These are phyloP conservation scores for Mycosphaerella sp. DNA, from an alignment of 2,329 filamentous ascomycete genomes.

Conservation along the genomic window DNA sequence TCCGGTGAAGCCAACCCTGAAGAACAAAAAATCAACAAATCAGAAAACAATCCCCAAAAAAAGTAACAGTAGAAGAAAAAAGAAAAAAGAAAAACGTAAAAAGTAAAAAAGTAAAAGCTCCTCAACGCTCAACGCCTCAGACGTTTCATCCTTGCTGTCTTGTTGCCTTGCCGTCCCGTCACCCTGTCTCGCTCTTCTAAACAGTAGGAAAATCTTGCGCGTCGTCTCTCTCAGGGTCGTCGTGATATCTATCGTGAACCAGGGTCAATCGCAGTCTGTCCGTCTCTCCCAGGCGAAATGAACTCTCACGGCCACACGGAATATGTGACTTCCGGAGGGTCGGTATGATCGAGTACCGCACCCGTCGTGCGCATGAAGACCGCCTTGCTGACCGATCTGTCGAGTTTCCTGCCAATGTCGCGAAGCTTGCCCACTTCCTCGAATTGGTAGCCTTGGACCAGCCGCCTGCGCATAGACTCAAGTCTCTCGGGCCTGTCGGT, in stretches of 20 bases:
- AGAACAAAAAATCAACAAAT: no score
- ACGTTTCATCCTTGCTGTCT: not conserved
- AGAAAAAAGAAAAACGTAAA: no score
- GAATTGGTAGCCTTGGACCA: conserved; percentile 34
- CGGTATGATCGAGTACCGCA: conserved; percentile 16
- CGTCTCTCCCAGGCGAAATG: no score
- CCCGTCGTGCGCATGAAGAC: conserved; percentile 28
- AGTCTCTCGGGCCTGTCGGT: conserved; percentile 25
- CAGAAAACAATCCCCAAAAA: no score
- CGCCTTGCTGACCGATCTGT: conserved; percentile 22
- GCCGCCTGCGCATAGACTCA: conserved; percentile 34
- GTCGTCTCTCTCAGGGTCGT: not conserved
- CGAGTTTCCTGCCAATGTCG: conserved; percentile 30
- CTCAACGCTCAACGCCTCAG: no score
- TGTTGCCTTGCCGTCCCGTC: not conserved
- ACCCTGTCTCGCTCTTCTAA: not conserved
- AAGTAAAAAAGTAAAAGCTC: no score
- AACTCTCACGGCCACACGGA: not conserved
- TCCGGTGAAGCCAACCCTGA: no score
- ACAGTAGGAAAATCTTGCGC: not conserved
- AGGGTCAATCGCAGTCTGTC: not conserved
- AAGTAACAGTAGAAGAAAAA: no score
- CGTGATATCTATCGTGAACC: not conserved
- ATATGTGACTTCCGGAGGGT: conserved; percentile 8
- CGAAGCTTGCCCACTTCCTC: conserved; percentile 21